Base-by-base conservation (phyloP, 768 basidiomycete species). In the Sporobolomyces pararoseus region DNA sequence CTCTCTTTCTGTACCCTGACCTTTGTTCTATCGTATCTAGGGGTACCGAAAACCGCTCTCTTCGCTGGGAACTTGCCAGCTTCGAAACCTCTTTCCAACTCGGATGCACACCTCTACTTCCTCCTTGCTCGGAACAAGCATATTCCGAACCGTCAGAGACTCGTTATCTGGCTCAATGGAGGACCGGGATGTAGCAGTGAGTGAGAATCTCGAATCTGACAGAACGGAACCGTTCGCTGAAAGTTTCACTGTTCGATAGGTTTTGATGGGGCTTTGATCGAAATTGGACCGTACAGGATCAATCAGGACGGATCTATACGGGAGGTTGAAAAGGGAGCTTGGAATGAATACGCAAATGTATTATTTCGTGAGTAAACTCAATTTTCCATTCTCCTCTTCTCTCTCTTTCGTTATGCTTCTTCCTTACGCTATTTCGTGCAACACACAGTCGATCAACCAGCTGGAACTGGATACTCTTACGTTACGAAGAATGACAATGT, bases 381-480 rank as follows among this genome's bases (percentile, higher is more conserved):
- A 46, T 17, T 21, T 16, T 25, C 12, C 23, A 0, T 13, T 14
- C 7, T 19, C 0, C 7, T 23, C 21, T 12, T 31, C 4, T 17
- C 2, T 12, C 32, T 3, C 32, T 32, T 29, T 34, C 52, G 27
- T 32, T n/a, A 19, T 21, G 9, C 47, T 5, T 13, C 7, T 51
- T 9, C 42, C 54, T 49, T 16, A 47, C 47, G 2, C n/a, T 31
- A 6, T 7, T 4, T n/a, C 61, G n/a, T n/a, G n/a, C n/a, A n/a
- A n/a, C n/a, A n/a, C 29, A 19, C 77, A 99, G 96, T 99, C 63
- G 96, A 99, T 79, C 96, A 99, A 79, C 96, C 96, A 53, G 90
- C 90, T 1, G 96, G 96, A 7, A 98, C 96, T 25, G 96, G 96
- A 14, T 88, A 88, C 79, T 96, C 93, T 1, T 94, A 90, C 76